These are phyloP conservation scores for Pichia exigua DNA, from an alignment of 805 yeast species.

Conservation along the genomic window DNA sequence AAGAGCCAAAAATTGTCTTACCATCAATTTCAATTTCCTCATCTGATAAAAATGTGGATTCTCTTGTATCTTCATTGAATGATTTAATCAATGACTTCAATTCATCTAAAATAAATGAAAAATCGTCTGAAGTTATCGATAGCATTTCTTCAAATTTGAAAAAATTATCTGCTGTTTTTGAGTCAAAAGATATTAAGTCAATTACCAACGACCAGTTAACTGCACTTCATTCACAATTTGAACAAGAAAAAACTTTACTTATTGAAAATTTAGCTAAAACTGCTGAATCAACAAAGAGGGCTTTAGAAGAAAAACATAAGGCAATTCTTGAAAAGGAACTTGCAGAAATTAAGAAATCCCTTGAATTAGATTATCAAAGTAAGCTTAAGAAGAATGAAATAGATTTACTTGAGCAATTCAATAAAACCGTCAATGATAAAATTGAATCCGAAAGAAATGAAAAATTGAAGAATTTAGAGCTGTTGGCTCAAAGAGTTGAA, in stretches of 20 bases:
- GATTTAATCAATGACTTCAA: conserved; percentile 27
- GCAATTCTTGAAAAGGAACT: conserved; percentile 55
- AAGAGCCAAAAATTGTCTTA: conserved; percentile 11
- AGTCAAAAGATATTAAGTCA: conserved; percentile 20
- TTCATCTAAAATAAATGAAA: conserved; percentile 14
- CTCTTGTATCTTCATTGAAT: conserved; percentile 30
- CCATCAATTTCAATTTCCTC: conserved; percentile 27
- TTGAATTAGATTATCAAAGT: conserved; percentile 67
- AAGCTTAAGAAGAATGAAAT: conserved; percentile 59
- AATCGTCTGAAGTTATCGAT: conserved; percentile 18
- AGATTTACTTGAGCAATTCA: conserved; percentile 61
- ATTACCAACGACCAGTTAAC: conserved; percentile 4
- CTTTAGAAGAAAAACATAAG: conserved; percentile 52
- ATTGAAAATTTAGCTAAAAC: conserved; percentile 57
- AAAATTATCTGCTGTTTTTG: conserved; percentile 21
- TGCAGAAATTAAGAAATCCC: conserved; percentile 54
- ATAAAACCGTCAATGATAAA: conserved; percentile 45
- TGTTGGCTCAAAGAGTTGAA: conserved; percentile 46
- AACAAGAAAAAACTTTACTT: conserved; percentile 25
- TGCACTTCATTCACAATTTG: conserved; percentile 20
- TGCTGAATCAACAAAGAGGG: conserved; percentile 47
- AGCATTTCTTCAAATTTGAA: conserved; percentile 16
- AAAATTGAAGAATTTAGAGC: conserved; percentile 60
- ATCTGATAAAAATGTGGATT: conserved; percentile 28
- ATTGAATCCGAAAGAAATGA: conserved; percentile 73